Percentiles rank a stretch among this genome's conserved stretches.
These are phyloP conservation scores for Bacterosira constricta DNA, from an alignment of 108 stramenopile genomes.

Conservation along the genomic window DNA sequence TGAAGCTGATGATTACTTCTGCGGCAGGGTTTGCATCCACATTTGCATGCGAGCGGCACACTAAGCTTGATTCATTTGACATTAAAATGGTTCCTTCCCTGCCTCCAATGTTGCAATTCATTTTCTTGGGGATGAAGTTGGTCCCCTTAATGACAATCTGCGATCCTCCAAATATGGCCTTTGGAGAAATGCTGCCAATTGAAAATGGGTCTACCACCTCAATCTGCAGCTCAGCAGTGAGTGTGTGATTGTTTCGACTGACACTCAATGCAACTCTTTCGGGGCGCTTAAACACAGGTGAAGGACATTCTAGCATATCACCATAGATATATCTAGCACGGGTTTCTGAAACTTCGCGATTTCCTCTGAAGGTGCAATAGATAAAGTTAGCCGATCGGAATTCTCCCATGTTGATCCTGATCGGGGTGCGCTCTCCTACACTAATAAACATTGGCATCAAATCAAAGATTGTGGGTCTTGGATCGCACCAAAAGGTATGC, in stretches of 20 bases:
- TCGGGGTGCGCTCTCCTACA: neutral
- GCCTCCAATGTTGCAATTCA: neutral
- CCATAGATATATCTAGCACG: neutral
- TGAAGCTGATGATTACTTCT: neutral
- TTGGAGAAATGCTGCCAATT: neutral
- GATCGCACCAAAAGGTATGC: constrained; percentile 9
- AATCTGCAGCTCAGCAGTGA: neutral
- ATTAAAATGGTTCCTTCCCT: neutral
- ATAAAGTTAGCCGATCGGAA: too few species aligned
- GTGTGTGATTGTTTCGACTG: neutral
- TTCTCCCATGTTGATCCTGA: too few species aligned
- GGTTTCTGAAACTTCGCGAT: neutral
- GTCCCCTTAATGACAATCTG: constrained; percentile 1
- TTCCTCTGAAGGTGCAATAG: neutral
- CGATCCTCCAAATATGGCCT: neutral
- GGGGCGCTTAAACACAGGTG: neutral
- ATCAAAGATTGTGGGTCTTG: neutral
- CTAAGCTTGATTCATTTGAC: neutral
- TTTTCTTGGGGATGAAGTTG: neutral
- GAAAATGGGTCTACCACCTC: neutral
- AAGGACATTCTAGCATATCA: neutral
- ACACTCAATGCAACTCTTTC: neutral
- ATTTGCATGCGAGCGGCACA: neutral
- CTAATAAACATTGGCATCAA: neutral
- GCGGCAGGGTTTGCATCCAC: neutral